Conservation (phyloP, 129 eudicot genomes). For the Scalesia atractyloides region DNA sequence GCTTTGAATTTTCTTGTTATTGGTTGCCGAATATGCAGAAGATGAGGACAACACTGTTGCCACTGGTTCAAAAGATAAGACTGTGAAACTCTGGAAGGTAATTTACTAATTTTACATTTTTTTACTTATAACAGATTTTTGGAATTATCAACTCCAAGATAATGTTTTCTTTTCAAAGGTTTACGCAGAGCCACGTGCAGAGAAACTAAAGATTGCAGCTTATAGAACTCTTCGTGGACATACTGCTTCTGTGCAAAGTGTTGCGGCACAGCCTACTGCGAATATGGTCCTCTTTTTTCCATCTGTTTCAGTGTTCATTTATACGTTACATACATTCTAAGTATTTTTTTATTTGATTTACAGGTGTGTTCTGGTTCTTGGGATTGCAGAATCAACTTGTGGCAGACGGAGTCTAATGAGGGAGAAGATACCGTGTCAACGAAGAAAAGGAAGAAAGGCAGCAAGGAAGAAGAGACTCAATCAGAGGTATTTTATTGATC, state of each 20-base stretch:
- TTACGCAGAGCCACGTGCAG: constrained; percentile 51
- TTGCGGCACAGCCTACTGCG: constrained; percentile 70
- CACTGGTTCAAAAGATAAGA: constrained; percentile 85
- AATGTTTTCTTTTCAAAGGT: constrained; percentile 38
- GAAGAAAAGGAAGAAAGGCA: constrained; percentile 79
- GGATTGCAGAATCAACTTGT: constrained; percentile 85
- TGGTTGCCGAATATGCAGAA: constrained; percentile 28
- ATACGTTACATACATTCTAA: not conserved
- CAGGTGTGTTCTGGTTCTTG: constrained; percentile 92
- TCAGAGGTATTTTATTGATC: constrained; percentile 58
- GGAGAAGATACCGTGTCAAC: constrained; percentile 55
- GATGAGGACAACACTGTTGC: constrained; percentile 46
- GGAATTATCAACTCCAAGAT: constrained; percentile 8
- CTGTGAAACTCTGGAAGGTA: constrained; percentile 84
- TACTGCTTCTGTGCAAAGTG: constrained; percentile 75
- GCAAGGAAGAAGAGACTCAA: constrained; percentile 59
- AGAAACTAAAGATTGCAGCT: constrained; percentile 54
- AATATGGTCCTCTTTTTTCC: constrained; percentile 50
- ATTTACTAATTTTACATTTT: not conserved
- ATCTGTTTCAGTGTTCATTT: constrained; percentile 2
- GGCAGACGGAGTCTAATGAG: constrained; percentile 60
- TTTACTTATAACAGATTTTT: not conserved
- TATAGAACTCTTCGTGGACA: constrained; percentile 79
- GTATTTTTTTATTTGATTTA: not conserved
- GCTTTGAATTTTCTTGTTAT: constrained; percentile 1